A percentile compares a stretch with the other conserved stretches of the same genome.
These are phyloP conservation scores for Neofusicoccum kwambonambiense DNA, from an alignment of 2,329 filamentous ascomycete genomes.

Conservation along the genomic window DNA sequence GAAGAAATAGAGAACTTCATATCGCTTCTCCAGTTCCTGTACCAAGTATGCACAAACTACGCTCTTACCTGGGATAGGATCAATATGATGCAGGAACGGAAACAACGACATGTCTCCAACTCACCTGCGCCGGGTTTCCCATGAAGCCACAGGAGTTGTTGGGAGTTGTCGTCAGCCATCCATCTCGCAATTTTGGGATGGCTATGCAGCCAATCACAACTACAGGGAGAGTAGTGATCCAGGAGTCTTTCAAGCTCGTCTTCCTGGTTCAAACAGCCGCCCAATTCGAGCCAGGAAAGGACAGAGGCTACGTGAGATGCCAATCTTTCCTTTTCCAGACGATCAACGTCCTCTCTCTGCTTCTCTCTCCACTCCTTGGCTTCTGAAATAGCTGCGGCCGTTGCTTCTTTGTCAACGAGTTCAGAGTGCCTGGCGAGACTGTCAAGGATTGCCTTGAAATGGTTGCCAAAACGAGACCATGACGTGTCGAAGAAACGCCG, in stretches of 20 bases:
- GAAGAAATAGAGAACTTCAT: neutral
- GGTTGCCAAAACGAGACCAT: neutral
- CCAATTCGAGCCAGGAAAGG: neutral
- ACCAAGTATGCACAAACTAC: conserved; percentile 20
- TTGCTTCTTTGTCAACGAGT: neutral
- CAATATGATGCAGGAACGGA: neutral
- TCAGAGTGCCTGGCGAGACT: neutral
- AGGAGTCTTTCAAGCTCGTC: conserved; percentile 18
- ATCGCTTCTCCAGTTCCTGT: conserved; percentile 7
- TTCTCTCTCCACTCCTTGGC: conserved; percentile 29
- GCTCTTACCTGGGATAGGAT: conserved; percentile 20
- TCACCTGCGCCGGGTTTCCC: conserved; percentile 23
- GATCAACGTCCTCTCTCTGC: conserved; percentile 22
- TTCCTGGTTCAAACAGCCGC: neutral
- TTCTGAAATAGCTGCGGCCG: neutral
- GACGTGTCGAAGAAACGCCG: neutral
- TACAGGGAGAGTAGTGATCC: conserved; percentile 15
- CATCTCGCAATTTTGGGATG: conserved; percentile 18
- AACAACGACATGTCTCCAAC: neutral
- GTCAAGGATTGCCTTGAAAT: neutral
- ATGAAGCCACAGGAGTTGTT: conserved; percentile 20
- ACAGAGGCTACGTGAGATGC: neutral
- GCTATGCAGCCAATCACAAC: conserved; percentile 21
- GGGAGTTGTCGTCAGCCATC: conserved; percentile 14
- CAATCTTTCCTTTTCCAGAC: neutral